Percentiles rank a stretch among this genome's conserved stretches.
Conservation (phyloP, 2,329 filamentous ascomycete species). For the Verticillium klebahnii region DNA sequence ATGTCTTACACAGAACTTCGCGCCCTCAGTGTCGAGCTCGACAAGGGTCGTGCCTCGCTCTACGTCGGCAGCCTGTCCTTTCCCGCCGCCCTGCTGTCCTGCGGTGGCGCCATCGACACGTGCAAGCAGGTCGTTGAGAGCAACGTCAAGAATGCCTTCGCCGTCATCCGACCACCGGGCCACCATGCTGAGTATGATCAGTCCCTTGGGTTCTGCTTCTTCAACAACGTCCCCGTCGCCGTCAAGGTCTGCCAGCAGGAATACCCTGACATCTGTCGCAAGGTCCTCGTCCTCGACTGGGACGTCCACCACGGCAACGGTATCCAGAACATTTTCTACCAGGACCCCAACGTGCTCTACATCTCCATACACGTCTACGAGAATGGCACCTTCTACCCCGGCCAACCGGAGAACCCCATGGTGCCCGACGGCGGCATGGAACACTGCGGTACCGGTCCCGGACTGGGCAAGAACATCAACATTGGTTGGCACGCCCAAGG, state of each 20-base stretch:
- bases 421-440: constrained; percentile 58
- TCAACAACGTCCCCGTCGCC: constrained; percentile 95
- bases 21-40: constrained; percentile 55
- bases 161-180: constrained; percentile 89
- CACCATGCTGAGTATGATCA: constrained; percentile 87
- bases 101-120: constrained; percentile 91
- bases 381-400: constrained; percentile 82
- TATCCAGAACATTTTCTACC: constrained; percentile 92
- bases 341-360: constrained; percentile 91
- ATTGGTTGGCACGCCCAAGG: constrained; percentile 65
- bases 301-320: constrained; percentile 82
- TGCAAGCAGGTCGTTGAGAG: constrained; percentile 84
- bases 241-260: constrained; percentile 81
- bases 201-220: constrained; percentile 93
- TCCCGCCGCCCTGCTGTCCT: constrained; percentile 75
- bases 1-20: constrained; percentile 63
- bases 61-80: constrained; percentile 82
- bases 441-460: constrained; percentile 51
- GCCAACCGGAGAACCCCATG: constrained; percentile 50
- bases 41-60: constrained; percentile 67
- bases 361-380: constrained; percentile 90
- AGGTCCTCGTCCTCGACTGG: constrained; percentile 92
- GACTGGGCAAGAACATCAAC: constrained; percentile 60
- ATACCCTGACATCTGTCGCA: constrained; percentile 76
- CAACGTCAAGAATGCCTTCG: constrained; percentile 88